Conservation (phyloP, 495 filamentous ascomycete species). For the Glarea lozoyensis region DNA sequence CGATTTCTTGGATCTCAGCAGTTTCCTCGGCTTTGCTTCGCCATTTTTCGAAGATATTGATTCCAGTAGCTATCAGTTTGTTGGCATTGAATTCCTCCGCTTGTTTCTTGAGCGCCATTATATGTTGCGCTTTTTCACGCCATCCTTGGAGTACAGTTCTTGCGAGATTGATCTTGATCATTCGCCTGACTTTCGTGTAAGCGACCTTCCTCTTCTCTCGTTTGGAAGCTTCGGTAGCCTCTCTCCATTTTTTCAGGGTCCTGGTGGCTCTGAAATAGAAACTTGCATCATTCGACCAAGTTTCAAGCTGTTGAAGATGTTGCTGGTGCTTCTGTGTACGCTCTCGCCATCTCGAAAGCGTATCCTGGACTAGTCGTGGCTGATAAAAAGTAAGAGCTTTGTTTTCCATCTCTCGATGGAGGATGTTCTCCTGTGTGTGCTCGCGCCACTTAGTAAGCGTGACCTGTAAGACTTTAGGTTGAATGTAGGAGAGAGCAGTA, state of each 20-base stretch:
- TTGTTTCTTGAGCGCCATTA: conserved; percentile 35
- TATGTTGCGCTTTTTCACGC: conserved; percentile 31
- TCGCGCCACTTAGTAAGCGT: conserved; percentile 39
- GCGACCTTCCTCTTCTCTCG: conserved; percentile 48
- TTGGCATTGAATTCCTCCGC: conserved; percentile 33
- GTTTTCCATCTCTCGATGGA: too few species aligned
- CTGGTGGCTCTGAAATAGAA: conserved; percentile 51
- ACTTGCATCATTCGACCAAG: conserved; percentile 43
- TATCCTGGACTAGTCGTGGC: conserved; percentile 38
- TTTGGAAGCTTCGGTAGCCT: conserved; percentile 38
- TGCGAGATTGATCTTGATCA: conserved; percentile 49
- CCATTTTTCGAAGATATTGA: conserved; percentile 35
- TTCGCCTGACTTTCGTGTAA: conserved; percentile 49
- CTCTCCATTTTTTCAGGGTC: conserved; percentile 46
- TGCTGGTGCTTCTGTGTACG: too few species aligned
- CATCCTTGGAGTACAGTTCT: conserved; percentile 34
- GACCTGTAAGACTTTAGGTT: conserved; percentile 39
- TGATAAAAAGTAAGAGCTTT: conserved; percentile 45
- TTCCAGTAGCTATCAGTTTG: conserved; percentile 27
- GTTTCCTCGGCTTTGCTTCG: conserved; percentile 27
- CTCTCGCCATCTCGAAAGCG: conserved; percentile 38
- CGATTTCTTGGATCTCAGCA: conserved; percentile 12
- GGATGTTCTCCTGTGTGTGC: too few species aligned
- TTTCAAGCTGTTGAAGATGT: conserved; percentile 39
- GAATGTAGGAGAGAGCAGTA: conserved; percentile 44